Evolutionary conservation across 2,329 filamentous ascomycete species (phyloP).

Genomic region (Cercospora sp.): DNA sequence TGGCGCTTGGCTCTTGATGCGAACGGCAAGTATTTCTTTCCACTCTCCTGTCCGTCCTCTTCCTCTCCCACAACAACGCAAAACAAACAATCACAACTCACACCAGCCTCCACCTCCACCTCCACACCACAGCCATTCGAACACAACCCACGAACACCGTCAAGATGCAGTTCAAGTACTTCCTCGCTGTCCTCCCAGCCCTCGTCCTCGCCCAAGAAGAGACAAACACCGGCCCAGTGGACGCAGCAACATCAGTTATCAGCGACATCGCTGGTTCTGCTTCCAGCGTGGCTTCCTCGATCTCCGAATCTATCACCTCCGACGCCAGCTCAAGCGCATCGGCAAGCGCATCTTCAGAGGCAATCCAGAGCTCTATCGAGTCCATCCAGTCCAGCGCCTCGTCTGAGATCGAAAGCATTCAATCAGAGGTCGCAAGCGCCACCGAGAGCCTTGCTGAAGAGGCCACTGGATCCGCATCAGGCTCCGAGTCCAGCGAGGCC

Average conservation of each 20-base stretch:
- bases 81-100: background rate
- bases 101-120: background rate
- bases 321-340: background rate
- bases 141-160: background rate
- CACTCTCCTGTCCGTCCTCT: background rate
- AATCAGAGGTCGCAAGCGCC: background rate
- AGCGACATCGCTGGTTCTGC: background rate
- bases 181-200: slow-evolving; percentile 2
- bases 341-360: background rate
- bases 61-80: background rate
- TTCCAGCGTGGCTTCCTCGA: background rate
- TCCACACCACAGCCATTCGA: background rate
- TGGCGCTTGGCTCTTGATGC: background rate
- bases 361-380: slow-evolving; percentile 4
- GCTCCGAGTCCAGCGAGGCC: background rate
- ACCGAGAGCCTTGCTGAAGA: background rate
- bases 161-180: slow-evolving; percentile 15
- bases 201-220: background rate
- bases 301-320: background rate
- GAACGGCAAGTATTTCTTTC: slow-evolving; percentile 2
- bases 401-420: background rate
- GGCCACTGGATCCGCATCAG: background rate
- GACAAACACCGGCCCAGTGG: background rate
- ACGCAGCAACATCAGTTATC: background rate
- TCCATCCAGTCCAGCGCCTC: background rate